Evolutionary conservation across 768 basidiomycete species (phyloP).

Genomic region (Hygrophoropsis aurantiaca): DNA sequence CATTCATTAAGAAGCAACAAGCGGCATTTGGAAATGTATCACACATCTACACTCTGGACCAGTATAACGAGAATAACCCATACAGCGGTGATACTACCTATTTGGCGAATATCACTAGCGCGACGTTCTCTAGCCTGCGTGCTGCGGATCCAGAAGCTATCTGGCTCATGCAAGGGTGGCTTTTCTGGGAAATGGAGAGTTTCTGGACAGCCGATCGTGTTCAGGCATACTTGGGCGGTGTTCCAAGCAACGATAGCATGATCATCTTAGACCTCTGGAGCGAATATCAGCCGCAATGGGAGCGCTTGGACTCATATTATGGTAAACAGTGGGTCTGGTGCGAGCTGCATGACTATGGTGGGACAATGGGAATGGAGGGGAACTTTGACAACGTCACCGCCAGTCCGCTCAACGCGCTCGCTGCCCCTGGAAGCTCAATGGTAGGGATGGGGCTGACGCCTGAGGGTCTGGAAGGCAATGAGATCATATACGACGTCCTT

Average conservation of each 20-base stretch:
- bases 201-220: constrained; percentile 43
- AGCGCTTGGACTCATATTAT: constrained; percentile 37
- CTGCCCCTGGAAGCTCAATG: constrained; percentile 31
- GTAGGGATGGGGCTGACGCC: constrained; percentile 38
- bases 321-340: constrained; percentile 45
- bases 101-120: constrained; percentile 31
- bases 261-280: constrained; percentile 42
- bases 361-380: constrained; percentile 38
- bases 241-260: constrained; percentile 35
- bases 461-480: constrained; percentile 43
- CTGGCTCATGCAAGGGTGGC: constrained; percentile 46
- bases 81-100: constrained; percentile 33
- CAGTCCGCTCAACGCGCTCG: constrained; percentile 31
- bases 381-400: constrained; percentile 34
- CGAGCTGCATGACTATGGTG: constrained; percentile 39
- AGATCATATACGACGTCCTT: constrained; percentile 41
- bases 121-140: constrained; percentile 35
- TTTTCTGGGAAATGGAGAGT: constrained; percentile 33
- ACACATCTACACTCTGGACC: constrained; percentile 45
- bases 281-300: constrained; percentile 42
- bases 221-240: constrained; percentile 38
- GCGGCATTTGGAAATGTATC: constrained; percentile 37
- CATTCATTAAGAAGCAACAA: constrained; percentile 38
- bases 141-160: constrained; percentile 39
- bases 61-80: constrained; percentile 43